Base-by-base conservation (phyloP, 441 rosid species). In the Populus hybrid region DNA sequence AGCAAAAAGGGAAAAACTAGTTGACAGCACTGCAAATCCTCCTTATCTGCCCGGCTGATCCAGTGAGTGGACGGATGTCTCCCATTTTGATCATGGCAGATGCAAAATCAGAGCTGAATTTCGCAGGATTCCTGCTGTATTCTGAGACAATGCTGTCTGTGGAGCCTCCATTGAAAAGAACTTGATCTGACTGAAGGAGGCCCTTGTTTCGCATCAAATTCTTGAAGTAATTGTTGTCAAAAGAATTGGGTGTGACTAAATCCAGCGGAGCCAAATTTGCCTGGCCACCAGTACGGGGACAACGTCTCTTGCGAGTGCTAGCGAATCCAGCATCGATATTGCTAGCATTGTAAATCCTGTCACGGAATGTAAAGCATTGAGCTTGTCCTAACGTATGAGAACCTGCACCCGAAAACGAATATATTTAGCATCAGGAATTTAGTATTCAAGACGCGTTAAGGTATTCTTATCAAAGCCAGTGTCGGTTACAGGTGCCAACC, bases 61-160 rank as follows among this genome's bases (percentile, higher is more conserved):
- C 84, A 2, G 86, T 88, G 24, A 85, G 85, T 23, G 88, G 83
- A 6, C 80, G 76, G 23, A 91, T 83, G 64, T 91, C 81, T 45
- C 91, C 95, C 93, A 91, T 90, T 69, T 81, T 89, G 28, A 91
- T 68, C 92, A 91, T 91, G 11, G 92, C 88, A 9, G 85, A 81
- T 10, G 73, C 88, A 0, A 77, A 92, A 84, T 90, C 94, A 9
- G 87, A 84, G 14, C 73, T 71, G 73, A 92, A 92, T 24, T 69
- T 76, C 0, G 80, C 73, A 1, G 83, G 90, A 38, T 73, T 84
- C 77, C 56, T 82, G 56, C 91, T 84, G 40, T 91, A 90, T 38
- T 84, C 86, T 0, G 77, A 3, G 35, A 92, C 92, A 7, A 90
- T 80, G 38, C 64, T 68, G 31, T 92, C 87, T 0, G 90, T 86